phyloP scores from a whole-genome alignment of 257 asterid genomes.

The Solanum stenotomum region DNA sequence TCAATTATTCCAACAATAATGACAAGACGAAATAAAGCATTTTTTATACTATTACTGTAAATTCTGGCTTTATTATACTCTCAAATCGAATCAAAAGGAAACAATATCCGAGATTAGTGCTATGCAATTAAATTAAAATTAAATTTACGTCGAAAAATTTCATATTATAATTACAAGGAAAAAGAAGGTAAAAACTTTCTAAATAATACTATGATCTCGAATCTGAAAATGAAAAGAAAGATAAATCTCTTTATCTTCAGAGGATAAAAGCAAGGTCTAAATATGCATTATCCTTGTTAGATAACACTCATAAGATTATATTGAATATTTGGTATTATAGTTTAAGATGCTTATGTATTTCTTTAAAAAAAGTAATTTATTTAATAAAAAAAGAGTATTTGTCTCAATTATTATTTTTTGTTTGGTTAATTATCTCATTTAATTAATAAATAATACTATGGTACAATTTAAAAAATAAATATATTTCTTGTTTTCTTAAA shows the following conservation, averaged over 20 bases:
- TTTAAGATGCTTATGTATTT: too few species aligned
- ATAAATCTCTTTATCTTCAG: too few species aligned
- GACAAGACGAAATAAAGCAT: background rate
- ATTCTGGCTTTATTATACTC: constrained; percentile 3
- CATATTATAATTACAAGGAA: background rate
- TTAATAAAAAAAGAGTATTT: too few species aligned
- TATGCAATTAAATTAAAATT: background rate
- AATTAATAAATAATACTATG: too few species aligned
- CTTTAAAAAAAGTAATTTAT: too few species aligned
- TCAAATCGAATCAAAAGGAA: background rate
- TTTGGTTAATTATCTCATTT: too few species aligned
- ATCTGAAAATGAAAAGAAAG: background rate
- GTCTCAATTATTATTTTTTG: background rate
- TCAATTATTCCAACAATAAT: background rate
- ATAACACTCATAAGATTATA: background rate
- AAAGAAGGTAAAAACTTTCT: background rate
- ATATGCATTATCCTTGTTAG: too few species aligned
- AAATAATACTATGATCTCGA: background rate
- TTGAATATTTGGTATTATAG: too few species aligned
- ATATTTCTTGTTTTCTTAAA: too few species aligned
- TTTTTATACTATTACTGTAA: background rate
- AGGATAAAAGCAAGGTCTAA: background rate
- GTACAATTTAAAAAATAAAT: too few species aligned
- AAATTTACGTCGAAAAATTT: background rate
- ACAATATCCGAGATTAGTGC: background rate